phyloP scores from a whole-genome alignment of 495 filamentous ascomycete genomes.

The Tuber microsphaerosporum region DNA sequence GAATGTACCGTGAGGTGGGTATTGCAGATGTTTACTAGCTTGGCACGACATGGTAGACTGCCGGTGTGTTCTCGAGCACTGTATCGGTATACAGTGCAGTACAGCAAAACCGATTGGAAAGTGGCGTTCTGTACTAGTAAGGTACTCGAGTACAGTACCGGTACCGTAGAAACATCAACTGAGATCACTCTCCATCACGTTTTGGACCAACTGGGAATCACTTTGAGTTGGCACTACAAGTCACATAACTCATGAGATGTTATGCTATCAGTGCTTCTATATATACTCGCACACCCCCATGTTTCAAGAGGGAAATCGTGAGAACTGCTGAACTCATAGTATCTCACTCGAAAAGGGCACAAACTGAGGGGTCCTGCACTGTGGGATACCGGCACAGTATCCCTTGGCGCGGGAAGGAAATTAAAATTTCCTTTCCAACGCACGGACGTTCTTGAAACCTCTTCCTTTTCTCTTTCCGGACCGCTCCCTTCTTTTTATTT shows the following conservation, averaged over 20 bases:
- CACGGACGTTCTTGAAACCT: neutral
- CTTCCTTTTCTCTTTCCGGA: slow-evolving; percentile 1
- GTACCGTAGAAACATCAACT: neutral
- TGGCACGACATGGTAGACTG: no score
- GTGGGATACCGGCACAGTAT: neutral
- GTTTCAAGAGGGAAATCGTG: neutral
- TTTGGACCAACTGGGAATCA: neutral
- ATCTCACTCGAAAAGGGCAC: neutral
- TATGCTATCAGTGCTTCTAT: neutral
- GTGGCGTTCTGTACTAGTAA: no score
- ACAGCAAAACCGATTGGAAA: no score
- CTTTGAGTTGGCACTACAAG: neutral
- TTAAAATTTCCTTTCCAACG: neutral
- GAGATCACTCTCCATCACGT: neutral
- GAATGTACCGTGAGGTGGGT: neutral
- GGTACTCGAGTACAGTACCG: no score
- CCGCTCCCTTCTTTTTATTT: neutral
- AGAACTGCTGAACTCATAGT: neutral
- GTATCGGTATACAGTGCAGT: neutral
- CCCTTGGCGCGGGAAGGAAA: slow-evolving; percentile 1
- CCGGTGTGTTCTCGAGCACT: neutral
- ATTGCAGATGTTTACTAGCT: no score
- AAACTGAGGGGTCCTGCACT: neutral
- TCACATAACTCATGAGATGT: neutral
- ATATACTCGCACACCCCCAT: no score